Conservation (phyloP, 306 rosid species). For the Inga leiocalycina region DNA sequence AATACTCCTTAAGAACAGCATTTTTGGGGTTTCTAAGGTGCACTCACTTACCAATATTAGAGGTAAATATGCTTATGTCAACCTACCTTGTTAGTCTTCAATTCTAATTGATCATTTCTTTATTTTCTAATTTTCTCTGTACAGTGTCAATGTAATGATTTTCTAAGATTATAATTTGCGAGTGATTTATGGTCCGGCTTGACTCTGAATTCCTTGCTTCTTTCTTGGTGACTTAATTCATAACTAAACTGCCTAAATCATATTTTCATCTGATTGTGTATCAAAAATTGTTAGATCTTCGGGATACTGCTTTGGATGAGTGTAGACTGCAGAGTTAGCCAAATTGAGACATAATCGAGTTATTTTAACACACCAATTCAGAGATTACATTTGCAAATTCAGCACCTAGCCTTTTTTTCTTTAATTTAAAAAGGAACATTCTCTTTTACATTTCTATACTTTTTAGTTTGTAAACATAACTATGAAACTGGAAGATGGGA, state of each 20-base stretch:
- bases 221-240: background rate
- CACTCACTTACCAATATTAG: constrained; percentile 71
- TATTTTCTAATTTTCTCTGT: background rate
- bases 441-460: background rate
- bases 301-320: constrained; percentile 4
- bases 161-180: background rate
- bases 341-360: background rate
- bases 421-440: background rate
- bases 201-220: background rate
- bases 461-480: background rate
- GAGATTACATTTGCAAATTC: background rate
- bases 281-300: background rate
- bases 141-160: background rate
- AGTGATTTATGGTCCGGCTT: background rate
- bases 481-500: background rate
- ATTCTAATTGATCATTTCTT: background rate
- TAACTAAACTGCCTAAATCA: background rate
- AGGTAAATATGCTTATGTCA: constrained; percentile 53
- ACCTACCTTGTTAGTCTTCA: background rate
- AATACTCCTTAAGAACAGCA: constrained; percentile 83
- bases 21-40: constrained; percentile 93
- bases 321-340: constrained; percentile 5
- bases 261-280: background rate
- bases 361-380: constrained; percentile 26
- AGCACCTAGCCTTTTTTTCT: constrained; percentile 20